Conservation (phyloP, 176 grass and related monocot genomes). For the Melocanna baccifera region DNA sequence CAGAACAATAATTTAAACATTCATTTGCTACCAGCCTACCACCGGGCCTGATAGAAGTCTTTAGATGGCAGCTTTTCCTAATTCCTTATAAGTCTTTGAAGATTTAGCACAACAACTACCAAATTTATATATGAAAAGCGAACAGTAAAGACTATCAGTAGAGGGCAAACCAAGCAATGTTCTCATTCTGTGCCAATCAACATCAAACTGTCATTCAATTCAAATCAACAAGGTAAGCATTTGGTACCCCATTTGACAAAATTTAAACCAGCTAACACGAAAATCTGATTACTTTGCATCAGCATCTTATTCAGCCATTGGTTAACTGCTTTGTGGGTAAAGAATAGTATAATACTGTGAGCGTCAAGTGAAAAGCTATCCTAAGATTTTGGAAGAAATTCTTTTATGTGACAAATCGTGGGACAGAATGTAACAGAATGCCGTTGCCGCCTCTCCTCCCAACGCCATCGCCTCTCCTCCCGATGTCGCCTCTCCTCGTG, state of each 20-base stretch:
- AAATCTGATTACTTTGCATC: conserved; percentile 13
- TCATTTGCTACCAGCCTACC: neutral
- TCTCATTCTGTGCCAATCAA: neutral
- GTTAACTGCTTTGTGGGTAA: conserved; percentile 9
- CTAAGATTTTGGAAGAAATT: conserved; percentile 34
- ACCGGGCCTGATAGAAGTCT: neutral
- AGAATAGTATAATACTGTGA: conserved; percentile 26
- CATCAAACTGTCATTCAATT: conserved; percentile 2
- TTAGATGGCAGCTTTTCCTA: conserved; percentile 10
- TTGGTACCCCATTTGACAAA: neutral
- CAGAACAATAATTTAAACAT: conserved; percentile 11
- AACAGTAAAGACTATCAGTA: neutral
- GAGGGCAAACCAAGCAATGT: neutral
- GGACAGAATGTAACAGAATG: conserved; percentile 19
- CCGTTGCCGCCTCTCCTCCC: no score
- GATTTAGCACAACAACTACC: neutral
- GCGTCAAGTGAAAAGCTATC: conserved; percentile 8
- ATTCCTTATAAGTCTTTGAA: neutral
- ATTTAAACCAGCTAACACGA: neutral
- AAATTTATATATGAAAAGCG: neutral
- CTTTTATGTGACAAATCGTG: conserved; percentile 23
- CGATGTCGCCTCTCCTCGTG: no score
- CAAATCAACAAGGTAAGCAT: neutral
- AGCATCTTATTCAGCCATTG: conserved; percentile 2
- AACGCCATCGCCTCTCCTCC: no score